A percentile compares a stretch with the other conserved stretches of the same genome.
Evolutionary conservation across 1,284 basidiomycete genomes (phyloP).

Genomic region (Stereum hirsutum): DNA sequence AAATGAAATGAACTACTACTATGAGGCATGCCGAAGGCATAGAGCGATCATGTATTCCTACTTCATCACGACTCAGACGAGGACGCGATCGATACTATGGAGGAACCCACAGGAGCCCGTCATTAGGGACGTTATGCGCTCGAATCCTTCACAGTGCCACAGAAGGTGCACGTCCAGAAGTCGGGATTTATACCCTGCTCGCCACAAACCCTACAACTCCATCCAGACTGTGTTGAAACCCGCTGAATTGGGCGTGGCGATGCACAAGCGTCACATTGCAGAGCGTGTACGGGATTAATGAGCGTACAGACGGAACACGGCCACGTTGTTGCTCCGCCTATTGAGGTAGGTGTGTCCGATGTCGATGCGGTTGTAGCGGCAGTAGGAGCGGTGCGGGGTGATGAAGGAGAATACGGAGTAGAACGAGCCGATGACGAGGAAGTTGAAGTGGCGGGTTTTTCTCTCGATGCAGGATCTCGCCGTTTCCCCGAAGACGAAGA

Average conservation of each 20-base stretch:
- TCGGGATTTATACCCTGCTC: slow-evolving; percentile 50
- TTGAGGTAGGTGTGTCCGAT: slow-evolving; percentile 5
- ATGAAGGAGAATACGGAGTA: background rate
- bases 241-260: slow-evolving; percentile 32
- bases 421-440: background rate
- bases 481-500: background rate
- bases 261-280: slow-evolving; percentile 59
- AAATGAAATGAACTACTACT: too few relatives aligned
- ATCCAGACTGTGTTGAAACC: slow-evolving; percentile 32
- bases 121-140: too few relatives aligned
- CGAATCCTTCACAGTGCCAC: slow-evolving; percentile 54
- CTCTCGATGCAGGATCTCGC: too few relatives aligned
- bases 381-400: slow-evolving; percentile 3
- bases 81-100: too few relatives aligned
- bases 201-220: slow-evolving; percentile 66
- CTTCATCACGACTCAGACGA: too few relatives aligned
- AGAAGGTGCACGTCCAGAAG: slow-evolving; percentile 69
- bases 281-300: slow-evolving; percentile 38
- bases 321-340: slow-evolving; percentile 47
- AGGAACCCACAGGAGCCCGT: too few relatives aligned
- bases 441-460: background rate
- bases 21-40: too few relatives aligned
- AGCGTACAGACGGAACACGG: slow-evolving; percentile 66
- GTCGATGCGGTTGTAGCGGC: slow-evolving; percentile 5
- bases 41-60: too few relatives aligned